A percentile compares a stretch with the other conserved stretches of the same genome.
phyloP scores from a whole-genome alignment of 2,329 filamentous ascomycete genomes.

The Monosporascus sp. region DNA sequence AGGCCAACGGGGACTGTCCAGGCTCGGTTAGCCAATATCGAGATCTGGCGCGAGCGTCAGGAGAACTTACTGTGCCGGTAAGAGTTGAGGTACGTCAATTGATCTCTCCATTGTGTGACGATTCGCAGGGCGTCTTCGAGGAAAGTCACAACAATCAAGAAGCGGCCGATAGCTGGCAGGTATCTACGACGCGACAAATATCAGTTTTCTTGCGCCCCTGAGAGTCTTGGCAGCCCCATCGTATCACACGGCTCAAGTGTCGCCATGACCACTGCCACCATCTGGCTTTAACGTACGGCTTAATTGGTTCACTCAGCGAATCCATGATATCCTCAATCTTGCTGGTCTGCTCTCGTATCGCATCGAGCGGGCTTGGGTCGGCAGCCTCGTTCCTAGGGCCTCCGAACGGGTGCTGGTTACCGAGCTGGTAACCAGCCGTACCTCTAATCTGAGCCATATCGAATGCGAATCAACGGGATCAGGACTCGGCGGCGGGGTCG shows the following conservation, averaged over 20 bases:
- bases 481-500: not conserved
- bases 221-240: not conserved
- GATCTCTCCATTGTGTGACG: constrained; percentile 94
- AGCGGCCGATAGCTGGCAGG: constrained; percentile 90
- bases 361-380: constrained; percentile 75
- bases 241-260: not conserved
- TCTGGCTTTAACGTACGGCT: constrained; percentile 65
- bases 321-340: constrained; percentile 96
- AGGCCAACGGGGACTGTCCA: constrained; percentile 73
- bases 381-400: constrained; percentile 55
- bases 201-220: constrained; percentile 11
- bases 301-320: constrained; percentile 80
- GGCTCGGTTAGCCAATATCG: constrained; percentile 14
- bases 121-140: constrained; percentile 94
- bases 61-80: constrained; percentile 79
- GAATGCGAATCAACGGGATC: not conserved
- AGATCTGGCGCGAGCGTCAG: not conserved
- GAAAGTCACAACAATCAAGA: constrained; percentile 97
- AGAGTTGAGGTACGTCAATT: constrained; percentile 86
- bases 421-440: constrained; percentile 78
- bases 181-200: constrained; percentile 53
- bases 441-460: constrained; percentile 49
- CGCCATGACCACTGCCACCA: not conserved
- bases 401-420: constrained; percentile 67
- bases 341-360: constrained; percentile 90